These are phyloP conservation scores for Tuber brumale DNA, from an alignment of 495 filamentous ascomycete species.

Conservation along the genomic window DNA sequence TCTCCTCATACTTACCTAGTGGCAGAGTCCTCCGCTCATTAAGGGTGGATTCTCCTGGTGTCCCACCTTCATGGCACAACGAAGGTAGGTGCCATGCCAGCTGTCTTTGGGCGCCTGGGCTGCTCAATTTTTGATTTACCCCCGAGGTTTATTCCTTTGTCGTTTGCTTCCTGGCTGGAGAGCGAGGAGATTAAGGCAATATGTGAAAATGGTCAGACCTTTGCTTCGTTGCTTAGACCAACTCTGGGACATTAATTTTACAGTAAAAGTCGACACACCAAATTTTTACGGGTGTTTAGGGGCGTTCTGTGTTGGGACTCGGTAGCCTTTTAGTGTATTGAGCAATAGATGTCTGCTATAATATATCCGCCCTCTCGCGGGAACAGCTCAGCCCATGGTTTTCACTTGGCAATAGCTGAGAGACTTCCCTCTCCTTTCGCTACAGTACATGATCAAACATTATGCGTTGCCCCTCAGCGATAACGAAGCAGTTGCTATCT, in stretches of 20 bases:
- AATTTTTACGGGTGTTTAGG: background rate
- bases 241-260: background rate
- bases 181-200: background rate
- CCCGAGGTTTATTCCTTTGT: background rate
- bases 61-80: background rate
- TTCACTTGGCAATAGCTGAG: background rate
- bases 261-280: background rate
- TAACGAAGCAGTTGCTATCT: too few species aligned
- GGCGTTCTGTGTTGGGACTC: background rate
- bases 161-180: background rate
- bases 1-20: background rate
- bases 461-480: too few species aligned
- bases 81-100: background rate
- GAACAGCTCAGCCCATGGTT: background rate
- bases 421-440: background rate
- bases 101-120: background rate
- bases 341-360: background rate
- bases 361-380: too few species aligned
- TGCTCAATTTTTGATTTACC: background rate
- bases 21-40: background rate
- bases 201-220: too few species aligned
- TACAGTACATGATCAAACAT: background rate
- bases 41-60: background rate
- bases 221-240: background rate
- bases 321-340: background rate